Evolutionary conservation across 2,329 filamentous ascomycete species (phyloP), one percentile per base, ranked within the genome.

Genomic region (Colletotrichum tabaci): DNA sequence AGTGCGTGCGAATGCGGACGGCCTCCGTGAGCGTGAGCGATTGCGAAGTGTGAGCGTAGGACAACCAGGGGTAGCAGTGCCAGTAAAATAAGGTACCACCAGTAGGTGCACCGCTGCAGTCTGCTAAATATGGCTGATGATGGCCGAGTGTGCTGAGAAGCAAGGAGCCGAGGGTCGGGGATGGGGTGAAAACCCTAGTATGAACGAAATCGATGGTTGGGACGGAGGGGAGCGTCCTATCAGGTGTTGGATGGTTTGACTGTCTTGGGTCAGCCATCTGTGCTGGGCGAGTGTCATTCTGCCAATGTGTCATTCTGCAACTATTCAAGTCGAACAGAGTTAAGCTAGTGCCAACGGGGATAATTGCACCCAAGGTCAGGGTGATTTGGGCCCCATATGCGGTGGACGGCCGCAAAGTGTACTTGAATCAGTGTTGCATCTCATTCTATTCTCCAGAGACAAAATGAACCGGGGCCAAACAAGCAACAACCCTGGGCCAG

Each of bases 1-100:
- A 61, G 21, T 18, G 47, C 56, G 63, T 65, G 66, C 60, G 66
- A 68, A 64, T 58, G 61, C 66, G 66, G 66, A 26, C 40, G 40
- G 44, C 50, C 26, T 47, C 35, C 26, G 52, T 38, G 50, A 53
- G 50, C 13, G 60, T 57, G 18, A 55, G 60, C 60, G 50, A 65
- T 65, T 64, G 61, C 61, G 66, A 56, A 57, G 44, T 35, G 30
- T 47, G 5, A 30, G 13, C 10, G 53, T 18, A 65, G 35, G 40
- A 18, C 18, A 64, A 35, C 9, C 30, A 8, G 8, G 30, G 30
- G 30, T 35, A 35, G 9, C 8, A 9, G 30, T 35, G 9, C 30
- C 30, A 35, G 8, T 9, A 35, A 35, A 8, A 8, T 35, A 35
- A 35, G 9, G 30, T 35, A 35, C 8, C 30, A 35, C 2, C 8